Percentiles rank a stretch among this genome's conserved stretches.
Conservation (phyloP, 2,329 filamentous ascomycete species). For the Xylaria hypoxylon region DNA sequence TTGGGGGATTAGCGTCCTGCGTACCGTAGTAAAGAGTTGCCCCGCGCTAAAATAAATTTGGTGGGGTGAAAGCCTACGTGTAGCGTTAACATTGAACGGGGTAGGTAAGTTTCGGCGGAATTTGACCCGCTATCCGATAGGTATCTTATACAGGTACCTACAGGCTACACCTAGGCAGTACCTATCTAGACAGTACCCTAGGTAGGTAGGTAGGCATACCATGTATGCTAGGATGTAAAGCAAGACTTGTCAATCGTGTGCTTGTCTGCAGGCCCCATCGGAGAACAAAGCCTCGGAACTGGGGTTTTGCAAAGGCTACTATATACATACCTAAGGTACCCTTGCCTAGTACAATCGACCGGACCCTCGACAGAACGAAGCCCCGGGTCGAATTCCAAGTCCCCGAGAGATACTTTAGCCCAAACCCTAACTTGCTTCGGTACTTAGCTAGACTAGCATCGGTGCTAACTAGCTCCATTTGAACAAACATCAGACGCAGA, state of each 20-base stretch:
- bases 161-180: not conserved
- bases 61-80: conserved; percentile 10
- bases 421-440: too few relatives aligned
- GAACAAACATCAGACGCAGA: not conserved
- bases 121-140: conserved; percentile 37
- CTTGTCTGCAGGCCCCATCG: conserved; percentile 20
- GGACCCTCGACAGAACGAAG: too few relatives aligned
- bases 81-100: not conserved
- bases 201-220: too few relatives aligned
- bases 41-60: conserved; percentile 29
- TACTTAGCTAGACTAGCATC: too few relatives aligned
- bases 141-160: not conserved
- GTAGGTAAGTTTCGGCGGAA: conserved; percentile 36
- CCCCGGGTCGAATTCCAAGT: too few relatives aligned
- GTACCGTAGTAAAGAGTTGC: conserved; percentile 28
- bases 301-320: too few relatives aligned
- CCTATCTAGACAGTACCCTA: not conserved
- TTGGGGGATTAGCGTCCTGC: too few relatives aligned
- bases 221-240: too few relatives aligned
- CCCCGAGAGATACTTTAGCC: too few relatives aligned
- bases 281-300: too few relatives aligned
- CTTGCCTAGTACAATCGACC: too few relatives aligned
- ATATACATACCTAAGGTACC: too few relatives aligned
- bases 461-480: not conserved
- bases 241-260: conserved; percentile 26